Percentiles rank a stretch among this genome's conserved stretches.
Evolutionary conservation across 768 basidiomycete species (phyloP).

Genomic region (Pilatotrama ljubarskyi): DNA sequence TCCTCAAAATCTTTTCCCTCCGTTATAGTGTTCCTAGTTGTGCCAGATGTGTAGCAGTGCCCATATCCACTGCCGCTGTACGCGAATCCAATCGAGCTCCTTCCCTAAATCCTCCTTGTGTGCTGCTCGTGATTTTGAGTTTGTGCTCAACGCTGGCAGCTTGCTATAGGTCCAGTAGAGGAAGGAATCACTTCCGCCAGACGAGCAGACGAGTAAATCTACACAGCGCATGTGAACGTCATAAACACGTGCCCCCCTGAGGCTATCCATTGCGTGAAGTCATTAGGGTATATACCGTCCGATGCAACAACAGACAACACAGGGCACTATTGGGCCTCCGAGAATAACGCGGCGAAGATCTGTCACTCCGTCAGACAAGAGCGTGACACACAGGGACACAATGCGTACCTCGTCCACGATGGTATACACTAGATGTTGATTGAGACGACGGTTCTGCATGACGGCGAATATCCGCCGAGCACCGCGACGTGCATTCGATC

Average conservation of each 20-base stretch:
- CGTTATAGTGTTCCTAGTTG: too few species aligned
- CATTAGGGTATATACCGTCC: neutral
- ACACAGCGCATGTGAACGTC: too few species aligned
- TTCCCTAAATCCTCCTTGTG: too few species aligned
- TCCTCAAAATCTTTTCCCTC: too few species aligned
- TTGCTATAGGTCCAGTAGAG: too few species aligned
- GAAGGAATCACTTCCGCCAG: too few species aligned
- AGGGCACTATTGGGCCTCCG: constrained; percentile 40
- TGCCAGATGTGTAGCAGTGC: too few species aligned
- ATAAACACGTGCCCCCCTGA: neutral
- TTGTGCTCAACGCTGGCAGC: too few species aligned
- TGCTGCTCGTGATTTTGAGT: too few species aligned
- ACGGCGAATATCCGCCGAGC: constrained; percentile 92
- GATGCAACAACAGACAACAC: neutral
- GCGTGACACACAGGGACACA: neutral
- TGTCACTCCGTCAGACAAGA: constrained; percentile 25
- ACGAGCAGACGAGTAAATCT: too few species aligned
- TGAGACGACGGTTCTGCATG: constrained; percentile 90
- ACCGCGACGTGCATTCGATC: constrained; percentile 90
- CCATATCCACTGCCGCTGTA: too few species aligned
- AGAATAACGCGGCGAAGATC: constrained; percentile 63
- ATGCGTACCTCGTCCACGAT: constrained; percentile 80
- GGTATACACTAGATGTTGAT: constrained; percentile 89
- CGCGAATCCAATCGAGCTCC: too few species aligned
- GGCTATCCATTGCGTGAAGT: neutral